Percentiles rank a stretch among this genome's conserved stretches.
Conservation (phyloP, 768 basidiomycete species). For the Phaeotremella skinneri region DNA sequence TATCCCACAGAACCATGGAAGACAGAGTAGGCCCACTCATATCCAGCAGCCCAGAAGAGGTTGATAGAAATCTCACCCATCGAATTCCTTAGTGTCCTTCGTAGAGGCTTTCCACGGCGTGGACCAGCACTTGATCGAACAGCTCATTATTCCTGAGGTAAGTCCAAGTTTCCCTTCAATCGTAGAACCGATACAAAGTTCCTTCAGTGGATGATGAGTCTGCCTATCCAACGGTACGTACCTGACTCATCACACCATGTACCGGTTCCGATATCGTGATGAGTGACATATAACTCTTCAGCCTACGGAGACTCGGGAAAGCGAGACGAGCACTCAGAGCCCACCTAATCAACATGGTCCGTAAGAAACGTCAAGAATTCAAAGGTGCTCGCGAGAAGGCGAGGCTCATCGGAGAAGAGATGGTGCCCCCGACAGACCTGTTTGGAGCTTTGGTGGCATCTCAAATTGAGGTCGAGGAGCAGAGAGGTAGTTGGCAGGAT, state of each 20-base stretch:
- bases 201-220: background rate
- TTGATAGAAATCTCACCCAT: background rate
- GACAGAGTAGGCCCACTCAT: background rate
- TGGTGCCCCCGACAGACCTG: constrained; percentile 21
- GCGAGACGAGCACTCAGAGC: constrained; percentile 17
- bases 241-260: background rate
- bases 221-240: background rate
- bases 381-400: background rate
- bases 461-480: constrained; percentile 30
- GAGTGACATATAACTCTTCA: background rate
- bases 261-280: background rate
- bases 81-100: constrained; percentile 22
- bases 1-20: constrained; percentile 11
- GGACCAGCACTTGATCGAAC: constrained; percentile 17
- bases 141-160: constrained; percentile 16
- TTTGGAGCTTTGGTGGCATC: constrained; percentile 28
- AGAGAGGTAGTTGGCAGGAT: constrained; percentile 14
- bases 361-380: constrained; percentile 10
- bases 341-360: constrained; percentile 23
- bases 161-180: background rate
- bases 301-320: constrained; percentile 17
- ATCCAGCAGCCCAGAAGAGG: background rate
- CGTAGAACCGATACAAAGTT: background rate
- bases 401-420: constrained; percentile 10
- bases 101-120: constrained; percentile 25